phyloP scores from a whole-genome alignment of 2,329 filamentous ascomycete genomes.

The Neoscytalidium dimidiatum region DNA sequence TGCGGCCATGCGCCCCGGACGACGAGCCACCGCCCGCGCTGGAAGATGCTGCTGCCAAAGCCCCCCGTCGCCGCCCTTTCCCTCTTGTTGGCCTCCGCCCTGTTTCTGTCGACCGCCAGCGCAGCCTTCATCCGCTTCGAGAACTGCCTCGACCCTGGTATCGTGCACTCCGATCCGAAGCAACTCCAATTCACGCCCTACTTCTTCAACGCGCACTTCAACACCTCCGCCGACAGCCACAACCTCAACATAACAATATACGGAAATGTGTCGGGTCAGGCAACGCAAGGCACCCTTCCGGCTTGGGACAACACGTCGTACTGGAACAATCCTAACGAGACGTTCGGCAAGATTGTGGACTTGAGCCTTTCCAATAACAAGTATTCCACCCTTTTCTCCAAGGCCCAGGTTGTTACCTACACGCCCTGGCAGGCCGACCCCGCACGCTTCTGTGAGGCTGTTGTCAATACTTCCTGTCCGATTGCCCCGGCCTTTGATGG shows the following conservation, averaged over 20 bases:
- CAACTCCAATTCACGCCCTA: constrained; percentile 79
- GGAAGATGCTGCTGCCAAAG: constrained; percentile 7
- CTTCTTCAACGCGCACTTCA: constrained; percentile 73
- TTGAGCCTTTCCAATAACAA: constrained; percentile 59
- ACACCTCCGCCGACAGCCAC: constrained; percentile 60
- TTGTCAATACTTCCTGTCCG: constrained; percentile 68
- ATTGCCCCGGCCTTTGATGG: constrained; percentile 70
- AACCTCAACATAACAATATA: constrained; percentile 78
- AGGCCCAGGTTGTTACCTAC: constrained; percentile 76
- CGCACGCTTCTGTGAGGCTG: constrained; percentile 66
- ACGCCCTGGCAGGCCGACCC: constrained; percentile 60
- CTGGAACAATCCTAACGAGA: constrained; percentile 62
- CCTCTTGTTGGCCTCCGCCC: neutral
- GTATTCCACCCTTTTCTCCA: constrained; percentile 72
- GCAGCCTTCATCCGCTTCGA: constrained; percentile 70
- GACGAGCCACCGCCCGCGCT: constrained; percentile 3
- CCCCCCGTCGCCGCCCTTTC: neutral
- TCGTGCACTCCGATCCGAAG: constrained; percentile 59
- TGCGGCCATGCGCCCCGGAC: neutral
- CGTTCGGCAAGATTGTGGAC: constrained; percentile 76
- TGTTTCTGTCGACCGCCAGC: constrained; percentile 2
- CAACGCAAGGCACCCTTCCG: constrained; percentile 60
- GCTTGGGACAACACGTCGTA: constrained; percentile 57
- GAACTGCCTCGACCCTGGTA: constrained; percentile 72
- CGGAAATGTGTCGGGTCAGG: constrained; percentile 84